Evolutionary conservation across 805 yeast genomes (phyloP), one percentile per base, ranked within the genome.

Genomic region (Schizosaccharomyces lindneri): DNA sequence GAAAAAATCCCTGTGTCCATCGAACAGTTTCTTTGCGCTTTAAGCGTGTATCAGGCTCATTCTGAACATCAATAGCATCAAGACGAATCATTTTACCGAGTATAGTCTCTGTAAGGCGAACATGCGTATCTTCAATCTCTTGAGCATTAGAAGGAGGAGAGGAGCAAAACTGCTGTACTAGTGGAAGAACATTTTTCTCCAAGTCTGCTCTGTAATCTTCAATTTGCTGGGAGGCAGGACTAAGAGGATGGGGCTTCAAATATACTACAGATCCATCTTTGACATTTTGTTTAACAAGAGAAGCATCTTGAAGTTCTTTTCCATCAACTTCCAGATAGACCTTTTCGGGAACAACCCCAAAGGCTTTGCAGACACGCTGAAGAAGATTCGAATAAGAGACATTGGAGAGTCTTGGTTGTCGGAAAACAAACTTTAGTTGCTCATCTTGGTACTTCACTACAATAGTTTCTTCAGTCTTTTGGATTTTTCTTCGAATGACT

Each of bases 21-120:
- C 62, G 61, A n/a, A 64, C 57, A 11, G 66, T 65, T 39, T 63
- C 65, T 55, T 64, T 64, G n/a, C 66, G 60, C 43, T 61, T 63
- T 7, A 59, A 27, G n/a, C 66, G 61, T 13, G 61, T 63, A 17
- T 61, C 66, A n/a, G 64, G 62, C 43, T 64, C 62, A 24, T 59
- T 64, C 17, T 59, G 29, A n/a, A 63, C 63, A 55, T 64, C 66
- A 19, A 64, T 55, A 19, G 55, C 64, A 55, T 64, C 65, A 24
- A 64, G 55, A 6, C 48, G 51, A 6, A 64, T 55, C 59, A 64
- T 43, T 39, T 59, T 62, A 19, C 55, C 64, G 11, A 64, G 62
- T 4, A 64, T 46, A 15, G 64, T 57, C 27, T 57, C 60, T 19
- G 46, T 21, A 9, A 57, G 43, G 15, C 60, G 60, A 17, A 17